Conservation (phyloP, 2,329 filamentous ascomycete species). For the Sodiomyces alkalinus region DNA sequence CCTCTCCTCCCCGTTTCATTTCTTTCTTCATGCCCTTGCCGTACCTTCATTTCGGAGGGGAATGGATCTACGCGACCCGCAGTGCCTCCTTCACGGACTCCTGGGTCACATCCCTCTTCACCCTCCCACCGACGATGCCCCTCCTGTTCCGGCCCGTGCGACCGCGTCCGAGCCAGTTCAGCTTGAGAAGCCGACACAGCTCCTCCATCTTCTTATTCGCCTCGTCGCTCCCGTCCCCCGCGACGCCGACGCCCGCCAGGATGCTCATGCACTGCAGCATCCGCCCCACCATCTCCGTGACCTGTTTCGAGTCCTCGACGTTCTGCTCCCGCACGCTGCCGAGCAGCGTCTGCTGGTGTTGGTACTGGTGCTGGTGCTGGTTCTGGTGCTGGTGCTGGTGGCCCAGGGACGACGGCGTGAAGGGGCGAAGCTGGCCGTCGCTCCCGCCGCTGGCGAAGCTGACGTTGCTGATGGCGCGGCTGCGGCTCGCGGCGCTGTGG, state of each 20-base stretch:
- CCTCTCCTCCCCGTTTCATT: slow-evolving; percentile 1
- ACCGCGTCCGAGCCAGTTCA: slow-evolving; percentile 91
- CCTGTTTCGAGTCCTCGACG: slow-evolving; percentile 55
- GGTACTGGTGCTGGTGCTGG: not conserved
- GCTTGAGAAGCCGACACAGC: slow-evolving; percentile 74
- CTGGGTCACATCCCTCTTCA: slow-evolving; percentile 25
- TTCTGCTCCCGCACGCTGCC: slow-evolving; percentile 39
- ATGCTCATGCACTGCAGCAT: slow-evolving; percentile 97
- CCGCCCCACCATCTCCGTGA: slow-evolving; percentile 85
- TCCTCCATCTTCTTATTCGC: slow-evolving; percentile 67
- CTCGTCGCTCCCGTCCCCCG: slow-evolving; percentile 45
- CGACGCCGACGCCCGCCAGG: slow-evolving; percentile 48
- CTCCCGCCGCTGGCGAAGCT: slow-evolving; percentile 43
- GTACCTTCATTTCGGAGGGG: no score
- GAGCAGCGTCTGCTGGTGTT: slow-evolving; percentile 13
- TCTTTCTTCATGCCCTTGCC: slow-evolving; percentile 5
- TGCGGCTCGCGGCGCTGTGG: slow-evolving; percentile 42
- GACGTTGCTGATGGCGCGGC: slow-evolving; percentile 77
- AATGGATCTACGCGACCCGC: no score
- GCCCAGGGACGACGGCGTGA: slow-evolving; percentile 26
- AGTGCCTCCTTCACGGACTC: slow-evolving; percentile 13
- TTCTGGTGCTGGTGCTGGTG: not conserved
- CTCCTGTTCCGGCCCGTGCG: slow-evolving; percentile 77
- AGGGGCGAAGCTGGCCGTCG: slow-evolving; percentile 31
- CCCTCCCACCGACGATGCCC: slow-evolving; percentile 66